Evolutionary conservation across 2,329 filamentous ascomycete species (phyloP), one percentile per base, ranked within the genome.

Genomic region (Alternaria tenuissima): DNA sequence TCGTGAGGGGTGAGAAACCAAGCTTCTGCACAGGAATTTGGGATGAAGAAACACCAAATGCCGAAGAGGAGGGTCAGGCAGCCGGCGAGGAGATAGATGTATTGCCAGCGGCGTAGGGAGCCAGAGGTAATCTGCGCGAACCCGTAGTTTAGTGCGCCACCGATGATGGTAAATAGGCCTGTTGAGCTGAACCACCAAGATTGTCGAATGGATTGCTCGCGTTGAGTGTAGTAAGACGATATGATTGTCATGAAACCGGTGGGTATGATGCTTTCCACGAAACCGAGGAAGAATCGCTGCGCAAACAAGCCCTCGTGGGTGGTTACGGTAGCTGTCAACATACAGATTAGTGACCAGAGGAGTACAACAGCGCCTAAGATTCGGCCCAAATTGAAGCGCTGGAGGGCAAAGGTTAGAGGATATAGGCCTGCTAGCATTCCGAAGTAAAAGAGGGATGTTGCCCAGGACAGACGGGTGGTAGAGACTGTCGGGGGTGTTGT

Each of bases 371-470:
- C 81, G 12, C 89, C 89, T 3, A 93, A 83, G 1, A 90, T 85
- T 47, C 84, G 83, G n/a, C 88, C 85, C 2, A 87, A 82, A 60
- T 87, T 82, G 79, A 92, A 91, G 20, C 86, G 85, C 75, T 93
- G 91, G 1, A 92, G 81, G 0, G 86, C 81, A 61, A 90, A 91
- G 0, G 89, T 89, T 85, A 92, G 88, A 2, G 90, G 91, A 63
- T 92, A 93, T 3, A 91, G 80, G 0, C 91, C 91, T 0, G 86
- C 87, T 2, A 94, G 83, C 89, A 91, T 91, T 38, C 91, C 91
- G 66, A 93, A 92, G 80, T 93, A 93, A 80, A 93, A 93, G 69
- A 92, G 82, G 0, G 89, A 92, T 0, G 90, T 93, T 3, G 91
- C 91, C 91, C 90, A 93, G 66, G 86, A 89, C 28, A 93, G 84